Conservation (phyloP, 192 early-diverging fungal species). For the Coemansia biformis region DNA sequence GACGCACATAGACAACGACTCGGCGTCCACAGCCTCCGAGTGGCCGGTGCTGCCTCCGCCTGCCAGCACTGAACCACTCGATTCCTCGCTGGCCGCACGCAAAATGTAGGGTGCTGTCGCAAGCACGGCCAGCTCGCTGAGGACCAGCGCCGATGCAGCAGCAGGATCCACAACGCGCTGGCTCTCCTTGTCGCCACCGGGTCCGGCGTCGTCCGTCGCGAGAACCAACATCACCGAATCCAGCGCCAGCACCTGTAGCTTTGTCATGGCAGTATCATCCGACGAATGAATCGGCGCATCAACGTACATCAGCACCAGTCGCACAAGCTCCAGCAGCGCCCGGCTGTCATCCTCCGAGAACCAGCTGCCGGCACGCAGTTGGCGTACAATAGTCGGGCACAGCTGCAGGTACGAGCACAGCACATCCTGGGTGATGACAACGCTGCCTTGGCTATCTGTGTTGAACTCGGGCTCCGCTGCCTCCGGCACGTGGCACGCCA, state of each 20-base stretch:
- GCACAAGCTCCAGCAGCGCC: slow-evolving; percentile 14
- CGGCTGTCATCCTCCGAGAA: slow-evolving; percentile 16
- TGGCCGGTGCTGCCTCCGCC: too few species aligned
- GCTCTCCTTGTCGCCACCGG: too few species aligned
- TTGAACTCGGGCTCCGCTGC: slow-evolving; percentile 5
- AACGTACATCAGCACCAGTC: slow-evolving; percentile 12
- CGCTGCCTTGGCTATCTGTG: slow-evolving; percentile 3
- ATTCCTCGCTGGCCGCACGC: too few species aligned
- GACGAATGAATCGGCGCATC: slow-evolving; percentile 22
- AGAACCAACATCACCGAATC: slow-evolving; percentile 46
- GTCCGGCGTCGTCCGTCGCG: too few species aligned
- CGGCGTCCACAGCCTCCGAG: too few species aligned
- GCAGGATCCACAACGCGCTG: background rate
- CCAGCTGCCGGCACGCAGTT: background rate
- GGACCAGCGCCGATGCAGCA: slow-evolving; percentile 10
- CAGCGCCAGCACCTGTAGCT: slow-evolving; percentile 65
- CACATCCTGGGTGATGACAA: slow-evolving; percentile 27
- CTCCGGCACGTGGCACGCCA: slow-evolving; percentile 4
- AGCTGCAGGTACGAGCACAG: slow-evolving; percentile 22
- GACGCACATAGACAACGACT: too few species aligned
- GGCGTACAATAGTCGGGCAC: slow-evolving; percentile 6
- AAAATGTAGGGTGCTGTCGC: slow-evolving; percentile 21
- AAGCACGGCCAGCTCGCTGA: slow-evolving; percentile 29
- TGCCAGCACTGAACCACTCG: too few species aligned
- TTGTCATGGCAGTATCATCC: slow-evolving; percentile 59